phyloP scores from a whole-genome alignment of 345 rosid genomes.

The Melastoma malabathricum region DNA sequence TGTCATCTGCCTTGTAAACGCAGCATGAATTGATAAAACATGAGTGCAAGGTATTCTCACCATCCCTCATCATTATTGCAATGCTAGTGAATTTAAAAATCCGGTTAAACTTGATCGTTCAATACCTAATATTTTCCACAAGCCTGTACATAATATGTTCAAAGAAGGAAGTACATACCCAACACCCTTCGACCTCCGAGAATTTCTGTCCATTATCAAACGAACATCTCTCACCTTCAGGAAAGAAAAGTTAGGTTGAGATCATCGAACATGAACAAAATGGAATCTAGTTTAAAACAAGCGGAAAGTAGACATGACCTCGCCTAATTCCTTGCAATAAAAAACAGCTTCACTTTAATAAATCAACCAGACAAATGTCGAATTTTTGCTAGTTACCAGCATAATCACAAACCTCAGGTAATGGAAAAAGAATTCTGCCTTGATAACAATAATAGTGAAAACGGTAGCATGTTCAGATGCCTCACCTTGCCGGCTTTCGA shows the following conservation, averaged over 20 bases:
- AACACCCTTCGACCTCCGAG: conserved; percentile 92
- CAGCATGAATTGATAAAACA: conserved; percentile 96
- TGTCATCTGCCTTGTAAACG: conserved; percentile 84
- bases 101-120: conserved; percentile 74
- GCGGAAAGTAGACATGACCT: no score
- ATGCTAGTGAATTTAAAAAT: conserved; percentile 92
- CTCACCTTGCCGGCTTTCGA: conserved; percentile 97
- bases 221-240: conserved; percentile 95
- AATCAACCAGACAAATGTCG: no score
- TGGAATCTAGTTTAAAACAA: no score
- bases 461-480: background rate
- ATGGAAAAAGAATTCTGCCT: no score
- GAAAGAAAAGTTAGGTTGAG: conserved; percentile 4
- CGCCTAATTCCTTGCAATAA: no score
- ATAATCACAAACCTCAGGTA: no score
- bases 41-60: conserved; percentile 83
- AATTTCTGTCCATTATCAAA: conserved; percentile 92
- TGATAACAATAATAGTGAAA: no score
- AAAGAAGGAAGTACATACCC: conserved; percentile 40
- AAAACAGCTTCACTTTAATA: no score
- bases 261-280: no score
- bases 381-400: no score
- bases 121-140: conserved; percentile 31
- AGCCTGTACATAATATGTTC: conserved; percentile 10
- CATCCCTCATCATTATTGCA: conserved; percentile 98